Evolutionary conservation across 2,329 filamentous ascomycete genomes (phyloP).

Genomic region (Fusarium austroafricanum): DNA sequence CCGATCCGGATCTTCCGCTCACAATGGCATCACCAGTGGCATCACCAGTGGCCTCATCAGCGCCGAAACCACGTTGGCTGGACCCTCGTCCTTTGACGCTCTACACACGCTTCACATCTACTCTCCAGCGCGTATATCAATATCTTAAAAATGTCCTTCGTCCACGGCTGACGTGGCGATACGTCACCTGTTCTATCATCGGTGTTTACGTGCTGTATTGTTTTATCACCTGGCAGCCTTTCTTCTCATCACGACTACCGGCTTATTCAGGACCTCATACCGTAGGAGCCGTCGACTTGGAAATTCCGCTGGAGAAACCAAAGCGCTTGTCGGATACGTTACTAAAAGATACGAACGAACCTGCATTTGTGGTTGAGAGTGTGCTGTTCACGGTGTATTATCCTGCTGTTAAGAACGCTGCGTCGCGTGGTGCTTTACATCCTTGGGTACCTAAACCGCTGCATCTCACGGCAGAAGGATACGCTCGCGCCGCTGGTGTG

Average conservation of each 20-base stretch:
- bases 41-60: too few relatives aligned
- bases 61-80: constrained; percentile 42
- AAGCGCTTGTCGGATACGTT: constrained; percentile 48
- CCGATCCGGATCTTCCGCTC: constrained; percentile 37
- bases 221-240: constrained; percentile 53
- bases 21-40: constrained; percentile 27
- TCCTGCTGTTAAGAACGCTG: constrained; percentile 50
- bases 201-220: constrained; percentile 55
- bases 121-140: constrained; percentile 20
- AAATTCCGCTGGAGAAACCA: constrained; percentile 54
- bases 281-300: constrained; percentile 61
- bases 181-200: constrained; percentile 47
- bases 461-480: constrained; percentile 58
- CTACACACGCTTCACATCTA: constrained; percentile 20
- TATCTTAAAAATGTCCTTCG: constrained; percentile 38
- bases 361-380: constrained; percentile 59
- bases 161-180: constrained; percentile 52
- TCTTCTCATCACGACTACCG: constrained; percentile 59
- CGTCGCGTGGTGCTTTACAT: constrained; percentile 49
- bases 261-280: constrained; percentile 57
- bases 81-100: constrained; percentile 28
- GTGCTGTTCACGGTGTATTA: constrained; percentile 65
- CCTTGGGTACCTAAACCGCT: constrained; percentile 60
- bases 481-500: constrained; percentile 58
- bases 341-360: constrained; percentile 51